A percentile compares a stretch with the other conserved stretches of the same genome.
Conservation (phyloP, 2,329 filamentous ascomycete genomes). For the Cytospora piceae region DNA sequence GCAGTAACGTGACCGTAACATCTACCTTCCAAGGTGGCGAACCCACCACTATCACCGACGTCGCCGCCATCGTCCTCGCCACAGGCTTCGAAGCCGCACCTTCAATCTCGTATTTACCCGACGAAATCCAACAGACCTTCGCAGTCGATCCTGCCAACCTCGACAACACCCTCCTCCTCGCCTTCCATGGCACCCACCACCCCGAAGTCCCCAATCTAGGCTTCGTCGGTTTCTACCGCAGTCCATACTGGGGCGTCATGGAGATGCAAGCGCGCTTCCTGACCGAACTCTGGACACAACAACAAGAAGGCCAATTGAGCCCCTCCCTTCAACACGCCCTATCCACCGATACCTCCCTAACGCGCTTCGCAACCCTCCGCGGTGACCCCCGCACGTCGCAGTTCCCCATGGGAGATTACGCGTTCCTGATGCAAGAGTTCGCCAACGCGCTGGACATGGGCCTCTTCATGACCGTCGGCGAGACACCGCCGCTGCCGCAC, state of each 20-base stretch:
- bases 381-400: constrained; percentile 60
- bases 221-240: constrained; percentile 83
- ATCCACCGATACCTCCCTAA: constrained; percentile 47
- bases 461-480: constrained; percentile 41
- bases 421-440: constrained; percentile 75
- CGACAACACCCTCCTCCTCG: constrained; percentile 67
- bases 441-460: constrained; percentile 59
- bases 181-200: constrained; percentile 68
- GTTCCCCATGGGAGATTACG: constrained; percentile 84
- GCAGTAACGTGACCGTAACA: constrained; percentile 42
- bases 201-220: constrained; percentile 66
- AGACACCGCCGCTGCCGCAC: constrained; percentile 45
- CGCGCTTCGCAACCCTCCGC: constrained; percentile 55
- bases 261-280: constrained; percentile 81
- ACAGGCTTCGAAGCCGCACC: constrained; percentile 73
- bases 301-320: constrained; percentile 36
- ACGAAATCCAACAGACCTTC: constrained; percentile 58
- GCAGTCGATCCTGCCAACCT: constrained; percentile 58
- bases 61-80: constrained; percentile 72
- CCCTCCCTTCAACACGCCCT: constrained; percentile 46
- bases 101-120: constrained; percentile 67
- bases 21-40: constrained; percentile 21
- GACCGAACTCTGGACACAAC: constrained; percentile 59
- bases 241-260: constrained; percentile 85
- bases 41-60: constrained; percentile 49